Evolutionary conservation across 2,329 filamentous ascomycete genomes (phyloP), one percentile per base, ranked within the genome.

Genomic region (Cordyceps cicadae): DNA sequence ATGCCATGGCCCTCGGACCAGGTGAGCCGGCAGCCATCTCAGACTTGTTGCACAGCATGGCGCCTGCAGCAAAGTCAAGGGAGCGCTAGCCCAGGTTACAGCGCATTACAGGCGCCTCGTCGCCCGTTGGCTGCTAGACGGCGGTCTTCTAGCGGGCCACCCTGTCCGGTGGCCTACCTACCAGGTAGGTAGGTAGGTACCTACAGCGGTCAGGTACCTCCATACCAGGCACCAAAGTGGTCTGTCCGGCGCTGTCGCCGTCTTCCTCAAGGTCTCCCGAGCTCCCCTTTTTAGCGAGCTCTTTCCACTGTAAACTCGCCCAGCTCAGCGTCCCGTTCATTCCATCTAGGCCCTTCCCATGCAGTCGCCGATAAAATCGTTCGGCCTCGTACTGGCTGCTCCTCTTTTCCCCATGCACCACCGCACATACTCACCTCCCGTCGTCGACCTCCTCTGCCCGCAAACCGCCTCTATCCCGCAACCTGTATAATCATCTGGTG

Each of bases 401-500:
- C 65, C 66, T 66, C 65, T 66, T 67, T 67, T 67, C 65, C 66
- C 64, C 63, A 65, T 65, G 62, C 65, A 67, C 66, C 66, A 29
- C 29, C 29, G 29, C 29, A 63, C 54, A 48, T 63, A 59, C 61
- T 61, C 58, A 48, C 11, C 21, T 43, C 41, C 41, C 41, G 41
- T 43, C 41, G 41, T 59, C 61, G 61, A 62, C 32, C 54, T 53
- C 24, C 19, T 37, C 34, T 54, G 62, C 58, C 59, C 57, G 54
- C 17, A 56, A 59, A 45, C 48, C 50, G 24, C 46, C 5, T 54
- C 39, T n/a, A 46, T 50, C 55, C 43, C 39, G 29, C 54, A 62
- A 61, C 54, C 71, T 66, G 63, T 63, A 69, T 48, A 65, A 67
- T 63, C 68, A 68, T 69, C 69, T 71, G 68, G 74, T 76, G 65